Conservation (phyloP, 768 basidiomycete species). For the Phylloporus sp. region DNA sequence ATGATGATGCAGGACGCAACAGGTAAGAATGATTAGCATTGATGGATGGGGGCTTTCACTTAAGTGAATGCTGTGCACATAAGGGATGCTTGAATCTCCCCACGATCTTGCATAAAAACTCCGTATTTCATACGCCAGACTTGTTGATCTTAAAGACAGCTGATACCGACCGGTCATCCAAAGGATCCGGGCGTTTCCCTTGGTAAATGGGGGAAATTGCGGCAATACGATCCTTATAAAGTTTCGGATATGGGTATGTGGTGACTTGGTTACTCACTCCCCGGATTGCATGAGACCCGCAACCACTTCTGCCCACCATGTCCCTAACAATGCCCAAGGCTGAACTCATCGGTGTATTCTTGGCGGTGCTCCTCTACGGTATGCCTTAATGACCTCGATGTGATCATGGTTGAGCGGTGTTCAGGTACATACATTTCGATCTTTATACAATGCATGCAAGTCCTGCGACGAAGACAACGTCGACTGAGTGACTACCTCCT, state of each 20-base stretch:
- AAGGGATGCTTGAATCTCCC: too few species aligned
- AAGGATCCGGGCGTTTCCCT: not conserved
- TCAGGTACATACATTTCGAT: not conserved
- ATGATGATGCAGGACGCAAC: too few species aligned
- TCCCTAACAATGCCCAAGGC: not conserved
- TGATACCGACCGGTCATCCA: not conserved
- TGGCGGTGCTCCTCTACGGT: slow-evolving; percentile 1
- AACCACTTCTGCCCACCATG: not conserved
- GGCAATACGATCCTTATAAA: not conserved
- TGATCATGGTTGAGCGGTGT: not conserved
- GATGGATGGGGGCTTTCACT: too few species aligned
- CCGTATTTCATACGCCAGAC: not conserved
- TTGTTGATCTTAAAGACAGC: not conserved
- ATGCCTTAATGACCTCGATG: not conserved
- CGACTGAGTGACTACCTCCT: not conserved
- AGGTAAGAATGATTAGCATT: not conserved
- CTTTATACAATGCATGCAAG: not conserved
- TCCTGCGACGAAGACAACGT: not conserved
- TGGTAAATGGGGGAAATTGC: not conserved
- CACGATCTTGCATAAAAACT: too few species aligned
- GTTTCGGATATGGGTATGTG: not conserved
- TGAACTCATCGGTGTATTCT: slow-evolving; percentile 1
- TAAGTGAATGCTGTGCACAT: too few species aligned
- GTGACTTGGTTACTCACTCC: not conserved
- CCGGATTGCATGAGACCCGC: not conserved